Conservation (phyloP, 176 grass and related monocot species). For the Eremochloa ophiuroides region DNA sequence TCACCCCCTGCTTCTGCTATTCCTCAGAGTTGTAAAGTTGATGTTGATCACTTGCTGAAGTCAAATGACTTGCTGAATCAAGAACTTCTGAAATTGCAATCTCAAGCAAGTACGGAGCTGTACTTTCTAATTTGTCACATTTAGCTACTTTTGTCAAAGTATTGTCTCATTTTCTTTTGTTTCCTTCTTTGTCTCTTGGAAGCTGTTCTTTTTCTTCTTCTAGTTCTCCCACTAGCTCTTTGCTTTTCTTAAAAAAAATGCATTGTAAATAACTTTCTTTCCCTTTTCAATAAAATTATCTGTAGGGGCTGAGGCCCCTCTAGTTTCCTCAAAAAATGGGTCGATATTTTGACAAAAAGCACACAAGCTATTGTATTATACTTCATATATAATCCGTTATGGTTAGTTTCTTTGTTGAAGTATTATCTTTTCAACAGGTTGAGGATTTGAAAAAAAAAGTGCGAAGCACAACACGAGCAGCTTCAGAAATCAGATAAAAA, state of each 20-base stretch:
- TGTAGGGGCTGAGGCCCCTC: no score
- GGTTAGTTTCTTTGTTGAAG: not conserved
- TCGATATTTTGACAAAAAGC: conserved; percentile 45
- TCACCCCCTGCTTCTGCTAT: conserved; percentile 31
- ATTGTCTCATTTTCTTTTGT: no score
- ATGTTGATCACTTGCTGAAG: conserved; percentile 43
- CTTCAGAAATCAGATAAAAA: conserved; percentile 50
- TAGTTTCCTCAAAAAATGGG: not conserved
- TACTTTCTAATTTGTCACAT: not conserved
- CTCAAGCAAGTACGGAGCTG: conserved; percentile 32
- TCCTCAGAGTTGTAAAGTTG: conserved; percentile 36
- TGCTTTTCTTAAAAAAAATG: no score
- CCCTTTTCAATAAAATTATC: no score
- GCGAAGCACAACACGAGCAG: conserved; percentile 46
- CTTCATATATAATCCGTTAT: not conserved
- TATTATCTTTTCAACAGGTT: conserved; percentile 29
- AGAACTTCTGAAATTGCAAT: conserved; percentile 56
- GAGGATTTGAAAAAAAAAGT: conserved; percentile 51
- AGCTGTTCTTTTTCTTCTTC: no score
- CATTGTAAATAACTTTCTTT: no score
- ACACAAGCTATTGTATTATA: not conserved
- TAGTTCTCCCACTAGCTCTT: no score
- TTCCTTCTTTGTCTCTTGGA: no score
- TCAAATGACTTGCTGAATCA: conserved; percentile 54
- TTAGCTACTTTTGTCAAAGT: conserved; percentile 14